Evolutionary conservation across 495 filamentous ascomycete genomes (phyloP).

Genomic region (Aspergillus olivimuriae): DNA sequence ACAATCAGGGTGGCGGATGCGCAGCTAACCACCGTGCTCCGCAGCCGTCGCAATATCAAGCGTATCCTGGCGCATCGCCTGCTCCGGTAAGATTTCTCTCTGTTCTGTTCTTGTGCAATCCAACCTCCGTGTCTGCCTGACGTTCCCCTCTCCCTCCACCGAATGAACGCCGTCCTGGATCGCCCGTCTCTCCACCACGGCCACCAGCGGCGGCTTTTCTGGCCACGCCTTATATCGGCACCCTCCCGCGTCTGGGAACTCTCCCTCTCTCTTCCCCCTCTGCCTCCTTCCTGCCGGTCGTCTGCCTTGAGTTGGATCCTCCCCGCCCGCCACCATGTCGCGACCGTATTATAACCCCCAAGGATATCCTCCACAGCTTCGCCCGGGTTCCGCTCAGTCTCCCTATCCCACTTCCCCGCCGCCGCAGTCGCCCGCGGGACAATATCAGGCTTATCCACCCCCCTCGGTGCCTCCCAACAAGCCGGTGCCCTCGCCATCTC

Average conservation of each 20-base stretch:
- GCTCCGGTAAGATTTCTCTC: conserved; percentile 35
- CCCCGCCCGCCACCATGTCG: conserved; percentile 29
- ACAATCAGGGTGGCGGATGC: too few species aligned
- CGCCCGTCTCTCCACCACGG: conserved; percentile 1
- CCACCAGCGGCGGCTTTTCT: conserved; percentile 3
- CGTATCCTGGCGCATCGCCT: conserved; percentile 34
- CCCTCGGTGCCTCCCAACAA: conserved; percentile 21
- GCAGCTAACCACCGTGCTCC: too few species aligned
- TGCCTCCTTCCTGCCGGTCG: conserved; percentile 6
- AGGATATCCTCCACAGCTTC: conserved; percentile 31
- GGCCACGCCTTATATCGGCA: conserved; percentile 4
- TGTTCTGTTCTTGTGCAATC: conserved; percentile 9
- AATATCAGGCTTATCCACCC: conserved; percentile 29
- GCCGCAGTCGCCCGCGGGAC: conserved; percentile 11
- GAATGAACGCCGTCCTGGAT: conserved; percentile 4
- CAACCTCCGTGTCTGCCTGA: conserved; percentile 6
- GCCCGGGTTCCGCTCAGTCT: conserved; percentile 20
- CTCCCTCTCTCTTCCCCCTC: conserved; percentile 1
- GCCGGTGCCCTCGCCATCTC: conserved; percentile 21
- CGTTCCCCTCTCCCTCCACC: conserved; percentile 10
- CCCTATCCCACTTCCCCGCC: conserved; percentile 30
- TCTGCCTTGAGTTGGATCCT: conserved; percentile 4
- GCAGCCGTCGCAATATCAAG: conserved; percentile 31
- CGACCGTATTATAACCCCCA: conserved; percentile 29
- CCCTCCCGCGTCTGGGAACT: conserved; percentile 3